Conservation (phyloP, 768 basidiomycete genomes). For the Suillus variegatus region DNA sequence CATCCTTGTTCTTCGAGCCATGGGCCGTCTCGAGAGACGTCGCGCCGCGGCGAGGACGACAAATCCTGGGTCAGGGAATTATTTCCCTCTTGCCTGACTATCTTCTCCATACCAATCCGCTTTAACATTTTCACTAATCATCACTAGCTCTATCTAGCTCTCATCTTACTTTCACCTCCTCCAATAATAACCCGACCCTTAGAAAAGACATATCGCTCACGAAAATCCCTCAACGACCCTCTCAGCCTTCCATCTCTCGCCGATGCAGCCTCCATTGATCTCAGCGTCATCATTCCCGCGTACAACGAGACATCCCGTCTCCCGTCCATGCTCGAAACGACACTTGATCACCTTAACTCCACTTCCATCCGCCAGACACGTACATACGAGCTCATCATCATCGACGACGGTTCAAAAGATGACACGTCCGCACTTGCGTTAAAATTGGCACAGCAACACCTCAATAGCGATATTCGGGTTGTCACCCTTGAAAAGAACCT, state of each 20-base stretch:
- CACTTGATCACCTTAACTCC: slow-evolving; percentile 63
- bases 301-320: slow-evolving; percentile 89
- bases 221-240: slow-evolving; percentile 52
- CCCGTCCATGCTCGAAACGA: slow-evolving; percentile 78
- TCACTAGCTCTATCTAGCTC: slow-evolving; percentile 63
- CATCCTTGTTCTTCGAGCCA: slow-evolving; percentile 95
- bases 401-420: slow-evolving; percentile 90
- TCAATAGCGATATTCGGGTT: slow-evolving; percentile 67
- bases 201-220: slow-evolving; percentile 69
- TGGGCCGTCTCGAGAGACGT: slow-evolving; percentile 48
- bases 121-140: slow-evolving; percentile 15
- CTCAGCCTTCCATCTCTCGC: slow-evolving; percentile 56
- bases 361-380: slow-evolving; percentile 38
- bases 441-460: slow-evolving; percentile 56
- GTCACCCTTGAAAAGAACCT: slow-evolving; percentile 78
- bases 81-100: slow-evolving; percentile 41
- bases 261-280: slow-evolving; percentile 61
- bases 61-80: slow-evolving; percentile 47
- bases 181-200: slow-evolving; percentile 62
- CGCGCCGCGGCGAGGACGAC: slow-evolving; percentile 71
- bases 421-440: slow-evolving; percentile 69
- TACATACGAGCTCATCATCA: slow-evolving; percentile 79
- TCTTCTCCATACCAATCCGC: slow-evolving; percentile 10
- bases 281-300: slow-evolving; percentile 86
- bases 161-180: slow-evolving; percentile 75